Evolutionary conservation across 768 basidiomycete genomes (phyloP), one percentile per base, ranked within the genome.

Genomic region (Amanita rubescens): DNA sequence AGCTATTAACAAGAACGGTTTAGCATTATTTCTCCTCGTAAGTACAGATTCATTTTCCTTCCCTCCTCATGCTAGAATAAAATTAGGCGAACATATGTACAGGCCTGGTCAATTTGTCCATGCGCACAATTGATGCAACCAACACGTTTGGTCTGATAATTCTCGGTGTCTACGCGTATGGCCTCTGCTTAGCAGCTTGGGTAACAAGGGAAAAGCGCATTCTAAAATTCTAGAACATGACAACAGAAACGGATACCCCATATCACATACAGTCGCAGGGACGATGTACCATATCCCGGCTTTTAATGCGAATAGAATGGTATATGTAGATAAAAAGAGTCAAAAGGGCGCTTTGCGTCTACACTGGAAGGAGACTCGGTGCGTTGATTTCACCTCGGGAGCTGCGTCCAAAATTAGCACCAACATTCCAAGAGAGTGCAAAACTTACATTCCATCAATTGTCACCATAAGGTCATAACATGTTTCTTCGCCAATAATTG

Each of bases 61-160:
- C 38, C 6, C 17, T 15, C 9, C n/a, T 4, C 5, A 20, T 33
- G 12, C 27, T 54, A 7, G 41, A 43, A 7, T 24, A 14, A 38
- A 44, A 34, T 24, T 55, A 95, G 93, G 90, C 94, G 0, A 98
- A 98, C 64, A 69, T 95, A 0, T 65, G 79, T 30, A 99, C 95
- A 0, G 95, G 95, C 0, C 58, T 90, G 11, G 73, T 94, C 57
- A 99, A 97, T 64, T 59, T 97, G 33, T 73, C 79, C 0, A 75
- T 94, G 55, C 67, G 70, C 58, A 97, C 93, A 8, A 93, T 98
- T 83, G 90, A 94, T 61, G 75, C 76, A 22, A 69, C 76, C 1
- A 72, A 84, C 53, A 42, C 55, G 33, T 59, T 68, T 33, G 84
- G 90, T 5, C 75, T 94, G 74, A 52, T 70, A 5, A 76, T 94